phyloP scores from a whole-genome alignment of 2,329 filamentous ascomycete genomes.

The Xylaria sp. region DNA sequence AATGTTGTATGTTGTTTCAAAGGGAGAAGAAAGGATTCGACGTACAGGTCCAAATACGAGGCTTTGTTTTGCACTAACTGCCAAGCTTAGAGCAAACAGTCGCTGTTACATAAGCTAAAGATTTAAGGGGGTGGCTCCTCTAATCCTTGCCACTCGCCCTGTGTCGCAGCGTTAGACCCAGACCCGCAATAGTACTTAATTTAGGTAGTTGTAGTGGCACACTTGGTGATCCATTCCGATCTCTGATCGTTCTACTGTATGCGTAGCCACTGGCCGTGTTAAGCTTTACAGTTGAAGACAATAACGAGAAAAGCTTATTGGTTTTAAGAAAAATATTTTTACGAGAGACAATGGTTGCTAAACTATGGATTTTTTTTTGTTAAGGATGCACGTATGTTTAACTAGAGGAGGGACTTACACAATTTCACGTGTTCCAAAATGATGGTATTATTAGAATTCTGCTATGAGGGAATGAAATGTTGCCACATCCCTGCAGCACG shows the following conservation, averaged over 20 bases:
- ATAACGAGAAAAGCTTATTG: too few relatives aligned
- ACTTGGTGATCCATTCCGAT: background rate
- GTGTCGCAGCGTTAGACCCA: background rate
- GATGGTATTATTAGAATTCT: slow-evolving; percentile 3
- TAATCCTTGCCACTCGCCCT: background rate
- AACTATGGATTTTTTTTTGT: too few relatives aligned
- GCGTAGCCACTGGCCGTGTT: too few relatives aligned
- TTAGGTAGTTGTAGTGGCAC: too few relatives aligned
- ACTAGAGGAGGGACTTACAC: background rate
- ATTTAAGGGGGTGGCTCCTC: slow-evolving; percentile 26
- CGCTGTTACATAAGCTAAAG: slow-evolving; percentile 6
- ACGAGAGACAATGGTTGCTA: too few relatives aligned
- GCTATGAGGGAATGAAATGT: background rate
- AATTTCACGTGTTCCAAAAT: background rate
- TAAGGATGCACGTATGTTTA: background rate
- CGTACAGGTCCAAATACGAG: slow-evolving; percentile 14
- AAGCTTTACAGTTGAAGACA: too few relatives aligned
- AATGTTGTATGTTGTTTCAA: background rate
- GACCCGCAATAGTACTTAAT: background rate
- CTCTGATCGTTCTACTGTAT: background rate
- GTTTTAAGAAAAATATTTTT: too few relatives aligned
- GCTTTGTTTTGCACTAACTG: slow-evolving; percentile 18
- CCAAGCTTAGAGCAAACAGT: background rate
- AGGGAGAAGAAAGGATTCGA: slow-evolving; percentile 19
- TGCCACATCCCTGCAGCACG: background rate